A percentile compares a stretch with the other conserved stretches of the same genome.
Evolutionary conservation across 2,329 filamentous ascomycete genomes (phyloP).

Genomic region (Drechslera avenae): DNA sequence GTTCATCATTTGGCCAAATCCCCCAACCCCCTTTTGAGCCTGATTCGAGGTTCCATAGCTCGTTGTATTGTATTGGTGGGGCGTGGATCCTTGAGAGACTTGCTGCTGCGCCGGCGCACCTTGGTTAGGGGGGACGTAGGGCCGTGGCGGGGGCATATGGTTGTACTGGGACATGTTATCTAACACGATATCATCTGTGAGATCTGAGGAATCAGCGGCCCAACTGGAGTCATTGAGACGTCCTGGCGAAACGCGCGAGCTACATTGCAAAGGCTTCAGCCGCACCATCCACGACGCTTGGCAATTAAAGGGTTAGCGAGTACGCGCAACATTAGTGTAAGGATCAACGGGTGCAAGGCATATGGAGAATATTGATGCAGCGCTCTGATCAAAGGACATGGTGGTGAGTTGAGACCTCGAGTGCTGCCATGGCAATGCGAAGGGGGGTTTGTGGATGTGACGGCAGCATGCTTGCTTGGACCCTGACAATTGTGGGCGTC

Average conservation of each 20-base stretch:
- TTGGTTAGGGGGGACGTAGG: constrained; percentile 34
- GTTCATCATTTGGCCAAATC: constrained; percentile 42
- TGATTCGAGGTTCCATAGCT: constrained; percentile 20
- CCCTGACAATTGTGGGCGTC: not conserved
- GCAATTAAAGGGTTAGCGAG: constrained; percentile 17
- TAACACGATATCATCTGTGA: not conserved
- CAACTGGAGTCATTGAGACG: not conserved
- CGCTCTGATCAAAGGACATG: not conserved
- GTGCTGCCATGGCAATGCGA: not conserved
- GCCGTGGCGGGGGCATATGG: constrained; percentile 34
- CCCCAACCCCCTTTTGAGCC: constrained; percentile 27
- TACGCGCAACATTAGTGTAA: not conserved
- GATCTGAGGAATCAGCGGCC: too few relatives aligned
- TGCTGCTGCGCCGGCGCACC: constrained; percentile 25
- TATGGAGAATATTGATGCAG: not conserved
- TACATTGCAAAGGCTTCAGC: constrained; percentile 12
- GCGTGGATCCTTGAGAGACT: constrained; percentile 20
- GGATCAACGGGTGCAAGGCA: not conserved
- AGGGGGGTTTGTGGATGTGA: constrained; percentile 1
- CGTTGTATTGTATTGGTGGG: constrained; percentile 25
- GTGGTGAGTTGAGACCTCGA: not conserved
- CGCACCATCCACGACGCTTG: constrained; percentile 20
- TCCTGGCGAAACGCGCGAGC: constrained; percentile 4
- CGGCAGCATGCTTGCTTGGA: constrained; percentile 12
- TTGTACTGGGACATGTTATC: constrained; percentile 41